Base-by-base conservation (phyloP, 805 yeast genomes). In the Metschnikowia santaceciliae region DNA sequence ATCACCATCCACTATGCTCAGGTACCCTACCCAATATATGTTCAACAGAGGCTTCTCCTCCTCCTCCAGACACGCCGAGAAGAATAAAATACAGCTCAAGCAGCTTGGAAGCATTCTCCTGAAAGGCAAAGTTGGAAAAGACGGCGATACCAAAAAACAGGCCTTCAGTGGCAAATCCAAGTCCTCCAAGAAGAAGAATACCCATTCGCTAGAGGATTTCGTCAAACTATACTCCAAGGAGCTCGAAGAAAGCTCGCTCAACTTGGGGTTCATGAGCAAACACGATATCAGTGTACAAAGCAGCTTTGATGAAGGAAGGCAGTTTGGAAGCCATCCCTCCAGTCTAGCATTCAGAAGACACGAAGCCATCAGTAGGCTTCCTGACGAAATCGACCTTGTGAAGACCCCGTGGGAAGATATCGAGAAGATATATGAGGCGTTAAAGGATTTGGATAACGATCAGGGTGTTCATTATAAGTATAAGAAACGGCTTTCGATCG, bases 381-480 rank as follows among this genome's bases (percentile, higher is more conserved):
- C 77, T 0, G 69, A 71, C 46, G 72, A 66, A 52, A 59, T 71
- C 10, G 74, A 73, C 53, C 46, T 70, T 23, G 56, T 66, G 26
- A 60, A 66, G 26, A 65, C 69, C 1, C 66, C 71, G 1, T 56
- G 60, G 54, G 58, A 54, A 30, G 64, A 64, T 22, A 61, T 74
- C 37, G 66, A 69, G 26, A 60, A 63, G 32, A 61, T 70, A 1
- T 74, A 72, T 54, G 56, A 58, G 6, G 60, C 63, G 46, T 58
- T 74, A 50, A 52, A 57, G 20, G 59, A 65, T 46, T 57, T 74
- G 38, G 78, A 74, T 47, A 55, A 62, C 20, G 78, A 74, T 56
- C 65, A 62, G 48, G 58, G 68, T 3, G 67, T 73, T 30, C 77
- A 72, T 48, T 53, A 61, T 42, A 72, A 72, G 55, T 71, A 70